A percentile compares a stretch with the other conserved stretches of the same genome.
Conservation (phyloP, 2,329 filamentous ascomycete genomes). For the Fusarium chaquense region DNA sequence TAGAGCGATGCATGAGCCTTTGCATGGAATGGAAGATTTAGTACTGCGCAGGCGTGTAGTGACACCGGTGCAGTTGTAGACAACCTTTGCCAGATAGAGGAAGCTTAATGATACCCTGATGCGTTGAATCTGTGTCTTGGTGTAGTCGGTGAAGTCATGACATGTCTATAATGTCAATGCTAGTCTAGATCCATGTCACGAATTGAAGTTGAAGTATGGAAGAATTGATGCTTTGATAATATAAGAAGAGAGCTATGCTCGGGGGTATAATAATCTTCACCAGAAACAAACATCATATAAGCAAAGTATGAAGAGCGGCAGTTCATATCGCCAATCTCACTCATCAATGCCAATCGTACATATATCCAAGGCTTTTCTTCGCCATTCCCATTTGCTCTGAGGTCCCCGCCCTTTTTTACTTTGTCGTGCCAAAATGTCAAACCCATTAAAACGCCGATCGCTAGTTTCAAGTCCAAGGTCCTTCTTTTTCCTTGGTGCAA, state of each 20-base stretch:
- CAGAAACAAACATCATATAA: conserved; percentile 58
- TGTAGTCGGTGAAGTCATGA: neutral
- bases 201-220: neutral
- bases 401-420: conserved; percentile 41
- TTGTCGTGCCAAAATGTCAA: conserved; percentile 5
- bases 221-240: conserved; percentile 21
- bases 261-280: conserved; percentile 60
- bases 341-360: conserved; percentile 36
- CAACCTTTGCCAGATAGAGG: conserved; percentile 48
- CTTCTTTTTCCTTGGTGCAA: neutral
- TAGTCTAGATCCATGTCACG: neutral
- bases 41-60: conserved; percentile 30
- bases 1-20: conserved; percentile 32
- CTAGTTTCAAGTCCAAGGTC: conserved; percentile 17
- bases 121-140: conserved; percentile 38
- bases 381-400: conserved; percentile 50
- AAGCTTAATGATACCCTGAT: conserved; percentile 58
- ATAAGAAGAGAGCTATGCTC: conserved; percentile 34
- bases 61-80: conserved; percentile 37
- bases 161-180: neutral
- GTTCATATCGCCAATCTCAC: conserved; percentile 37
- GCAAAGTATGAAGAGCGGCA: conserved; percentile 25
- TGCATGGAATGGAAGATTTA: conserved; percentile 38
- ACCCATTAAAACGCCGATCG: conserved; percentile 46
- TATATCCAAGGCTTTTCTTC: conserved; percentile 28